phyloP scores from a whole-genome alignment of 192 early-diverging fungal genomes.

The Bifiguratus adelaidae region DNA sequence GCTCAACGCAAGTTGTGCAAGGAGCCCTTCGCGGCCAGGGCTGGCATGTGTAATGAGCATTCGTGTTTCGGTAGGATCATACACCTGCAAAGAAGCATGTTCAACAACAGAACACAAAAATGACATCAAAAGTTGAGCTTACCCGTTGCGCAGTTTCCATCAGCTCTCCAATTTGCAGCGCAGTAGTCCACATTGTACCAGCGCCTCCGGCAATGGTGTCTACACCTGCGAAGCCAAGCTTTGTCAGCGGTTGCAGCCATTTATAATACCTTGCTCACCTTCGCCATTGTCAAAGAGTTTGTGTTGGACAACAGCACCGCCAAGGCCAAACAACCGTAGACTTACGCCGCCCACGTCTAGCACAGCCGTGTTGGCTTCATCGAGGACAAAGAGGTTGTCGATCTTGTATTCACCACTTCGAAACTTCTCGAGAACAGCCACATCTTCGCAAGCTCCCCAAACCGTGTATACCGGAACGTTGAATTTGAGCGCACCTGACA shows the following conservation, averaged over 20 bases:
- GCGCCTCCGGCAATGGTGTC: slow-evolving; percentile 47
- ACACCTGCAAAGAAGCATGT: slow-evolving; percentile 14
- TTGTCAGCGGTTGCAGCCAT: neutral
- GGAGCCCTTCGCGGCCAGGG: slow-evolving; percentile 43
- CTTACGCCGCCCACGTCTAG: slow-evolving; percentile 45
- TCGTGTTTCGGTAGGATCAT: slow-evolving; percentile 43
- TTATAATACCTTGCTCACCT: slow-evolving; percentile 13
- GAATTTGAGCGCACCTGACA: slow-evolving; percentile 25
- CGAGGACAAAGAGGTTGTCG: slow-evolving; percentile 36
- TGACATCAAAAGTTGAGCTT: neutral
- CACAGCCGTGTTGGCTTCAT: slow-evolving; percentile 33
- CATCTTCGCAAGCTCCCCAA: slow-evolving; percentile 54
- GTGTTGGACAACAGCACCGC: slow-evolving; percentile 47
- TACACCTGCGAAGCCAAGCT: slow-evolving; percentile 12
- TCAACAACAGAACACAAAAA: neutral
- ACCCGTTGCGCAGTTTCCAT: slow-evolving; percentile 39
- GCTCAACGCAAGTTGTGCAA: slow-evolving; percentile 39
- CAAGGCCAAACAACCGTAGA: slow-evolving; percentile 43
- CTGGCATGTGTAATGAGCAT: slow-evolving; percentile 45
- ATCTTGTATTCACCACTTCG: slow-evolving; percentile 31
- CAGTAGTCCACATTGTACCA: slow-evolving; percentile 55
- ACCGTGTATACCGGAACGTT: slow-evolving; percentile 48
- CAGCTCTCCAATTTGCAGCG: slow-evolving; percentile 47
- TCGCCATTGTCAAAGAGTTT: slow-evolving; percentile 54
- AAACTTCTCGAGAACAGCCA: slow-evolving; percentile 43